Percentiles rank a stretch among this genome's conserved stretches.
These are phyloP conservation scores for Crassisporium funariophilum DNA, from an alignment of 768 basidiomycete genomes.

Conservation along the genomic window DNA sequence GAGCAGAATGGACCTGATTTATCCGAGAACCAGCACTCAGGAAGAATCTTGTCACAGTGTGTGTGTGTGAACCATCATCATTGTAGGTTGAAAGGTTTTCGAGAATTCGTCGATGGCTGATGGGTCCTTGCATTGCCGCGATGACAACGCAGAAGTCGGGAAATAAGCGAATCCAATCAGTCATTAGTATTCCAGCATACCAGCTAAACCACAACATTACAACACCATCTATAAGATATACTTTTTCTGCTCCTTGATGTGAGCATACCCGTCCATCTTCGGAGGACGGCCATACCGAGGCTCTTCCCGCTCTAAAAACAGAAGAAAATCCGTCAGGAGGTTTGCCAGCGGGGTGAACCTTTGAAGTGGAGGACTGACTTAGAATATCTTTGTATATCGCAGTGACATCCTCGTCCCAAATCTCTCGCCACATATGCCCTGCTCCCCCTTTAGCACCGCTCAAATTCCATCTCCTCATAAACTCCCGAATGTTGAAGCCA, in stretches of 20 bases:
- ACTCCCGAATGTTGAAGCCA: conserved; percentile 68
- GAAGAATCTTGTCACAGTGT: too few relatives aligned
- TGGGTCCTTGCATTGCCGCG: too few relatives aligned
- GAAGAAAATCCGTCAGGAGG: conserved; percentile 12
- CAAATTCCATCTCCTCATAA: conserved; percentile 56
- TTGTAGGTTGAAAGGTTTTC: too few relatives aligned
- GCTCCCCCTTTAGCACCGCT: conserved; percentile 64
- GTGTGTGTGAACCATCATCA: too few relatives aligned
- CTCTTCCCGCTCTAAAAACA: conserved; percentile 42
- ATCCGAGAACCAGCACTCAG: too few relatives aligned
- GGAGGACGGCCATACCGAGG: conserved; percentile 57
- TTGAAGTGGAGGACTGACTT: conserved; percentile 49
- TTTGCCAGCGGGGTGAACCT: conserved; percentile 13
- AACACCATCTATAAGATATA: conserved; percentile 29
- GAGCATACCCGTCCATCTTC: conserved; percentile 58
- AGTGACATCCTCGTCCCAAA: conserved; percentile 69
- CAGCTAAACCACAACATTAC: conserved; percentile 8
- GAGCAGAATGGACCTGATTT: too few relatives aligned
- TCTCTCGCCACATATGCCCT: conserved; percentile 80
- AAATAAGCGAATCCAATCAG: not conserved
- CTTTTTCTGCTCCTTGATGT: conserved; percentile 52
- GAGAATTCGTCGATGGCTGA: too few relatives aligned
- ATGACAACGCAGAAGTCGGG: not conserved
- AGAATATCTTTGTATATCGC: conserved; percentile 66
- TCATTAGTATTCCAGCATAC: conserved; percentile 17